Evolutionary conservation across 2,329 filamentous ascomycete species (phyloP).

Genomic region (Aspergillus brasiliensis): DNA sequence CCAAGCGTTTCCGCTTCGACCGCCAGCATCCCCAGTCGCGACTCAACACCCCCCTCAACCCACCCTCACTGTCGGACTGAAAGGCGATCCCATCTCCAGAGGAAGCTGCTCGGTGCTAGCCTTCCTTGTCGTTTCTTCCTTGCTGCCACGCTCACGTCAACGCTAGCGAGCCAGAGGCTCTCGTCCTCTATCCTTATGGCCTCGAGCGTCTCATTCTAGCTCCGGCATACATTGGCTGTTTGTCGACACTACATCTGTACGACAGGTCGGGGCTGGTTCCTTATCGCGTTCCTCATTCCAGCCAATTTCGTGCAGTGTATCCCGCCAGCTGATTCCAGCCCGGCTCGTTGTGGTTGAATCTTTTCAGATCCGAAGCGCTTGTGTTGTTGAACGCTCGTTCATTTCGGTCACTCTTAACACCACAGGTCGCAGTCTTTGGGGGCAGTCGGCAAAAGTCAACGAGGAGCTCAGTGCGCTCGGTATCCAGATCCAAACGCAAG

Average conservation of each 20-base stretch:
- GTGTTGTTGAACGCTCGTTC: constrained; percentile 9
- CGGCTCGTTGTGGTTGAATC: background rate
- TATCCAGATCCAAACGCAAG: too few relatives aligned
- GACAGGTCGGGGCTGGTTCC: constrained; percentile 2
- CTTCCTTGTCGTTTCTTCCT: background rate
- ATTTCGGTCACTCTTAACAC: background rate
- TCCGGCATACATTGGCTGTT: constrained; percentile 12
- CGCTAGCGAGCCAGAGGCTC: constrained; percentile 9
- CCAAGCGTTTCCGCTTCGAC: constrained; percentile 21
- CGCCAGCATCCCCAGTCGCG: constrained; percentile 18
- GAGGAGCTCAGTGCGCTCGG: background rate
- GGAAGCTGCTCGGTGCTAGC: constrained; percentile 3
- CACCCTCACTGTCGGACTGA: constrained; percentile 2
- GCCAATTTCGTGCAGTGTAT: background rate
- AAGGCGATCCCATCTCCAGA: constrained; percentile 8
- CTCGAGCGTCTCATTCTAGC: constrained; percentile 10
- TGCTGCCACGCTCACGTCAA: background rate
- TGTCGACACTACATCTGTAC: constrained; percentile 5
- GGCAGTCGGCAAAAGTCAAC: background rate
- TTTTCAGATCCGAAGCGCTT: background rate
- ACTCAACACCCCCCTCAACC: constrained; percentile 10
- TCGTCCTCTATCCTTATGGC: constrained; percentile 12
- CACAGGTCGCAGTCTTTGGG: background rate
- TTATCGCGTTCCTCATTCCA: background rate
- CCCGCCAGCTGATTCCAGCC: background rate